phyloP scores from a whole-genome alignment of 768 basidiomycete genomes.

The Kwoniella mangroviensis region DNA sequence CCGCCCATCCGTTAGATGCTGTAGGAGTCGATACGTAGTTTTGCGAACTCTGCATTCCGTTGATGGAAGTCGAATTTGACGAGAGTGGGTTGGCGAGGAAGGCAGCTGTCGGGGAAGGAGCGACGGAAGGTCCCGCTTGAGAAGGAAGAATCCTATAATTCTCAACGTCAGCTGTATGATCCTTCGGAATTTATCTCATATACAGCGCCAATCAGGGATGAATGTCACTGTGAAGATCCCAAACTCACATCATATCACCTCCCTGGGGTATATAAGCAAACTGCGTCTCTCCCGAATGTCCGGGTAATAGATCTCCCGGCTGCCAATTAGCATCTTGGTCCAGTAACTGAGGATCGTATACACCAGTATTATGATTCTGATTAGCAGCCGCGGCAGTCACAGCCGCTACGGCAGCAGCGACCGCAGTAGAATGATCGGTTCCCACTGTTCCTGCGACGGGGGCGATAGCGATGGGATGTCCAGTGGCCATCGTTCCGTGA shows the following conservation, averaged over 20 bases:
- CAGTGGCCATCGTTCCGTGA: slow-evolving; percentile 2
- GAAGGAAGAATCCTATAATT: slow-evolving; percentile 45
- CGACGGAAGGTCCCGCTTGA: slow-evolving; percentile 45
- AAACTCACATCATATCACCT: slow-evolving; percentile 54
- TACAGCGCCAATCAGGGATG: background rate
- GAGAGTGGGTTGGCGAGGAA: slow-evolving; percentile 44
- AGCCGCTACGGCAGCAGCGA: slow-evolving; percentile 5
- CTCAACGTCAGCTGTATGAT: too few relatives aligned
- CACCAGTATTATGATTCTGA: slow-evolving; percentile 3
- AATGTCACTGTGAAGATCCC: background rate
- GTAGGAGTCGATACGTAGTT: slow-evolving; percentile 16
- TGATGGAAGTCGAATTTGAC: slow-evolving; percentile 1
- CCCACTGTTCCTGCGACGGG: slow-evolving; percentile 9
- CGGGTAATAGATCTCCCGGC: slow-evolving; percentile 28
- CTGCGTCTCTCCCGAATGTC: slow-evolving; percentile 33
- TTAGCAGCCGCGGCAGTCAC: slow-evolving; percentile 5
- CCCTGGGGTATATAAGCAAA: slow-evolving; percentile 52
- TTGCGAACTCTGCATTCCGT: background rate
- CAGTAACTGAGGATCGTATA: slow-evolving; percentile 47
- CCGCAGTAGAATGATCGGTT: background rate
- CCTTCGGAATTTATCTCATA: too few relatives aligned
- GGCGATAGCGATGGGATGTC: slow-evolving; percentile 15
- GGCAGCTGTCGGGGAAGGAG: slow-evolving; percentile 30
- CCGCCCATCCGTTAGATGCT: slow-evolving; percentile 46
- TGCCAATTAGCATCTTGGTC: slow-evolving; percentile 34